Conservation (phyloP, 768 basidiomycete genomes). For the Cyclocybe cylindracea region DNA sequence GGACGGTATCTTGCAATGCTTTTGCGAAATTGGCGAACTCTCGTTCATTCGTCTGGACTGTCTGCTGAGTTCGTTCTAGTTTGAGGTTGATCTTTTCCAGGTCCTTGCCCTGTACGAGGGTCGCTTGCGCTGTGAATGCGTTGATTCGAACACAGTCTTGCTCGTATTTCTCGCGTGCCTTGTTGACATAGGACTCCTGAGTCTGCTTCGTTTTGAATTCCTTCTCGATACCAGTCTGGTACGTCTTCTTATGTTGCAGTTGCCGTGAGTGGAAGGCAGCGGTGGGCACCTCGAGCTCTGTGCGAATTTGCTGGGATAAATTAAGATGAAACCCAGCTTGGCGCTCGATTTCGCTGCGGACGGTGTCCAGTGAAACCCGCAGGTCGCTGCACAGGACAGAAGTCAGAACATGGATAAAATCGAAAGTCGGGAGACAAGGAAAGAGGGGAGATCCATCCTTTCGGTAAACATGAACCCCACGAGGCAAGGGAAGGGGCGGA, state of each 20-base stretch:
- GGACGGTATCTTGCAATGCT: constrained; percentile 74
- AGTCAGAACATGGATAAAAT: neutral
- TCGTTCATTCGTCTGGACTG: constrained; percentile 87
- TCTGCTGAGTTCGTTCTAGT: constrained; percentile 88
- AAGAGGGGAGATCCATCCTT: neutral
- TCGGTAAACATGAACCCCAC: neutral
- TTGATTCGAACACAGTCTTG: constrained; percentile 92
- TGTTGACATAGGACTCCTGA: constrained; percentile 82
- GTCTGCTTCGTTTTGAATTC: constrained; percentile 86
- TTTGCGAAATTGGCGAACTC: constrained; percentile 90
- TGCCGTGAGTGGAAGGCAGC: constrained; percentile 64
- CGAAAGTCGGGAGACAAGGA: constrained; percentile 1
- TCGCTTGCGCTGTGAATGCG: constrained; percentile 88
- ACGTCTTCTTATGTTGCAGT: constrained; percentile 69
- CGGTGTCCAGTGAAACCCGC: constrained; percentile 75
- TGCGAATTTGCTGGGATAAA: constrained; percentile 73
- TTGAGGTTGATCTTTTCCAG: constrained; percentile 87
- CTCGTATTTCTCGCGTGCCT: constrained; percentile 94
- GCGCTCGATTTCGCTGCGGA: constrained; percentile 82
- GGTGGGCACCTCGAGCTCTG: constrained; percentile 71
- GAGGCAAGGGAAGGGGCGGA: neutral
- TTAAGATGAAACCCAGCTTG: constrained; percentile 74
- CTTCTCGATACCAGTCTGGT: constrained; percentile 83
- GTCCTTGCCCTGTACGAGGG: constrained; percentile 90
- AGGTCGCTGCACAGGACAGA: constrained; percentile 59